Evolutionary conservation across 371 early-diverging fungal species (phyloP).

Genomic region (Rozella allomycis): DNA sequence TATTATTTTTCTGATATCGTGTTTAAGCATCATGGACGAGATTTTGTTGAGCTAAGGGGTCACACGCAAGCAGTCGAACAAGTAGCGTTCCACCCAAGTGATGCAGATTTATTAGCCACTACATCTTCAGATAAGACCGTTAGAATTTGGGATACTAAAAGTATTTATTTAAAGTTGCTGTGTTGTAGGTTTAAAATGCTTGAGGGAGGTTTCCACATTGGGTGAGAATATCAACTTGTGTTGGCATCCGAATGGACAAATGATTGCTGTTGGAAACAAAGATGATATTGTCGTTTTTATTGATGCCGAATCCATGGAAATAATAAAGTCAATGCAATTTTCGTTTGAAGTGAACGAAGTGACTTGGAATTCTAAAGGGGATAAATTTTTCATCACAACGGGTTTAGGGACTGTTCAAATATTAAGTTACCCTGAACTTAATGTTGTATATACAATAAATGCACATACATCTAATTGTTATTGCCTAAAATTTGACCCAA

Average conservation of each 20-base stretch:
- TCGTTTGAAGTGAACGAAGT: constrained; percentile 43
- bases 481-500: constrained; percentile 58
- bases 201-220: constrained; percentile 41
- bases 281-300: constrained; percentile 52
- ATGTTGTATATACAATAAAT: constrained; percentile 28
- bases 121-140: constrained; percentile 65
- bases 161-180: constrained; percentile 15
- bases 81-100: constrained; percentile 55
- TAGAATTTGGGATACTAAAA: constrained; percentile 61
- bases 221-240: constrained; percentile 70
- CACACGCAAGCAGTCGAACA: constrained; percentile 69
- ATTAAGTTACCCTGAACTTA: constrained; percentile 31
- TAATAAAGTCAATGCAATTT: constrained; percentile 22
- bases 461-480: constrained; percentile 65
- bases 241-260: constrained; percentile 56
- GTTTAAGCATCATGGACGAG: too few species aligned
- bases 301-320: constrained; percentile 36
- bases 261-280: constrained; percentile 62
- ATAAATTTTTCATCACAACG: constrained; percentile 51
- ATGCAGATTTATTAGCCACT: constrained; percentile 50
- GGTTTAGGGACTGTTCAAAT: constrained; percentile 45
- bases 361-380: constrained; percentile 50
- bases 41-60: constrained; percentile 44
- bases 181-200: too few species aligned
- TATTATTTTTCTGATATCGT: too few species aligned